Evolutionary conservation across 2,329 filamentous ascomycete genomes (phyloP).

Genomic region (Trichothecium roseum): DNA sequence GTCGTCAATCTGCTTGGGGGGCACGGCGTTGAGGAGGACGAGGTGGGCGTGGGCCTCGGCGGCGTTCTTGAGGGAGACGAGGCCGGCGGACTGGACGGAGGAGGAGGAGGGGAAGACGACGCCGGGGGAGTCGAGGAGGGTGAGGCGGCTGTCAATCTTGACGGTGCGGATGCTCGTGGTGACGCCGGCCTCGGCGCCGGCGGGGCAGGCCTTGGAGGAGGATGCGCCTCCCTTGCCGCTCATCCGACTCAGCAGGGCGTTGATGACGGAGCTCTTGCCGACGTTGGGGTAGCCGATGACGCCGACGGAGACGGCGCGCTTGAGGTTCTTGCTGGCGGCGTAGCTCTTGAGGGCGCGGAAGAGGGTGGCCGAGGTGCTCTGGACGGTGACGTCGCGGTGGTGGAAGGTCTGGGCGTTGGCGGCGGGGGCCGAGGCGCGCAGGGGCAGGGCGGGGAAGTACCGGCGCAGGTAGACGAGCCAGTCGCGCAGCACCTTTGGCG

Average conservation of each 20-base stretch:
- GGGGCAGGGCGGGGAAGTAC: conserved; percentile 83
- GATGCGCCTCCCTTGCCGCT: conserved; percentile 46
- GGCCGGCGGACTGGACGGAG: conserved; percentile 23
- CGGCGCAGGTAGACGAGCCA: conserved; percentile 80
- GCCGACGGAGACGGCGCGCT: conserved; percentile 81
- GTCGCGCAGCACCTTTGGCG: conserved; percentile 67
- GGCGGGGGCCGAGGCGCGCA: conserved; percentile 73
- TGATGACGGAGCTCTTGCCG: conserved; percentile 94
- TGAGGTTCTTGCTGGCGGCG: conserved; percentile 71
- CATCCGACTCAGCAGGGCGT: conserved; percentile 72
- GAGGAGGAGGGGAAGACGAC: conserved; percentile 78
- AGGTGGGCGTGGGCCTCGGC: conserved; percentile 73
- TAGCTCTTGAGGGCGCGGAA: conserved; percentile 88
- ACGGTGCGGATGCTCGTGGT: conserved; percentile 82
- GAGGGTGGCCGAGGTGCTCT: conserved; percentile 73
- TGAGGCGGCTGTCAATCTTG: conserved; percentile 91
- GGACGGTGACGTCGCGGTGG: conserved; percentile 79
- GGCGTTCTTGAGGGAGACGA: conserved; percentile 45
- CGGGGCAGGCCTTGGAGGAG: conserved; percentile 61
- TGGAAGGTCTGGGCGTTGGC: conserved; percentile 86
- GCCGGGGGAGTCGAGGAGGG: conserved; percentile 85
- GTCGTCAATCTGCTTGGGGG: conserved; percentile 89
- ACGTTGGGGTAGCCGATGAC: conserved; percentile 96
- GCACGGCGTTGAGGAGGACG: conserved; percentile 81
- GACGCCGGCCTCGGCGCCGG: conserved; percentile 84